Evolutionary conservation across 1,284 basidiomycete species (phyloP).

Genomic region (Golubevia pallescens): DNA sequence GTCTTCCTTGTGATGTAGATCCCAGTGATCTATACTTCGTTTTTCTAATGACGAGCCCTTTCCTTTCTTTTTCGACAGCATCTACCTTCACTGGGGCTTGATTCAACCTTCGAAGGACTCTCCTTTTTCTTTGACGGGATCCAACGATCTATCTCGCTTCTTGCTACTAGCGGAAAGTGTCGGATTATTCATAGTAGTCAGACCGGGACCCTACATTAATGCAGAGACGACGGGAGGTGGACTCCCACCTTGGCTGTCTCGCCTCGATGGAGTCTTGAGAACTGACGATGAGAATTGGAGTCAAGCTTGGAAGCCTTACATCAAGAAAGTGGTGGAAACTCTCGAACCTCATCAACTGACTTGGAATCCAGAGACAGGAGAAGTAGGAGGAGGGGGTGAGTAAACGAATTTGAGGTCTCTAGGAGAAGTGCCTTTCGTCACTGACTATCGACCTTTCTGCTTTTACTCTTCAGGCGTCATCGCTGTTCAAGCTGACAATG

Average conservation of each 20-base stretch:
- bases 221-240: conserved; percentile 80
- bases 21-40: no score
- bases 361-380: conserved; percentile 34
- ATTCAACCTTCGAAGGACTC: conserved; percentile 77
- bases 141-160: conserved; percentile 75
- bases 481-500: conserved; percentile 44
- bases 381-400: no score
- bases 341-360: conserved; percentile 74
- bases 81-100: conserved; percentile 71
- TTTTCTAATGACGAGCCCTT: no score
- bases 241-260: conserved; percentile 76
- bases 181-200: conserved; percentile 73
- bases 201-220: conserved; percentile 73
- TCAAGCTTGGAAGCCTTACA: conserved; percentile 75
- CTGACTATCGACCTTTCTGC: no score
- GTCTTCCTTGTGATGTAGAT: not conserved
- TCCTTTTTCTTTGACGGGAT: conserved; percentile 72
- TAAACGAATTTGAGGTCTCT: no score
- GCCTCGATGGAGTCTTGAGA: conserved; percentile 73
- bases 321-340: conserved; percentile 71
- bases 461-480: conserved; percentile 14
- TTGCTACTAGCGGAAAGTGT: conserved; percentile 69
- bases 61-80: conserved; percentile 62
- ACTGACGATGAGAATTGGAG: conserved; percentile 74
- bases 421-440: no score